Evolutionary conservation across 2,329 filamentous ascomycete species (phyloP), one percentile per base, ranked within the genome.

Genomic region (Xylaria sp.): DNA sequence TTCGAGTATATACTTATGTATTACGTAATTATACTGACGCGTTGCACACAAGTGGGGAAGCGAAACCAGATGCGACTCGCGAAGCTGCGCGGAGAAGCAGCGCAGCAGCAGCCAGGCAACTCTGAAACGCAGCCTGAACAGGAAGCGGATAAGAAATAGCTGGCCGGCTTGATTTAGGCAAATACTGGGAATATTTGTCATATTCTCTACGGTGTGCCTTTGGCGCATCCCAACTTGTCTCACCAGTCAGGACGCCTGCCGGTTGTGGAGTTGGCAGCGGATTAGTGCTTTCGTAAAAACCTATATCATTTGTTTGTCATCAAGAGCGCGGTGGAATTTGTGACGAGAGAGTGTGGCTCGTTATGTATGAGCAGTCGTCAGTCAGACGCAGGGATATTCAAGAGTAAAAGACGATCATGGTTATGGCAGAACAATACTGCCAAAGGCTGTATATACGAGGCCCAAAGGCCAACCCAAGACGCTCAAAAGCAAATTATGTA

Each of bases 41-140:
- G 8, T 18, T 84, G 83, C 79, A 89, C 55, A 81, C 93, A 57
- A 36, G 76, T 94, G 73, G 88, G 88, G 10, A 91, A 88, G 84
- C 83, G 92, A 77, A 94, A 94, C 77, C 85, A 90, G 81, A 73
- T 85, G 75, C 82, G 92, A 15, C 77, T 91, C 72, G 88, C 86
- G 49, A 70, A 77, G 61, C 74, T 80, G 59, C 74, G 71, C n/a
- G 71, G 69, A 56, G 69, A 57, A 10, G 33, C 33, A 36, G 33
- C 33, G 33, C 33, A 36, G 33, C 33, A 36, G 52, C 66, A 64
- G 57, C 12, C 49, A 31, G 55, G 41, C 12, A 71, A 63, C 62
- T 59, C 66, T 52, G 61, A 55, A 57, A 66, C 67, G 39, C 55
- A 41, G 39, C n/a, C 39, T 33, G 56, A 49, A 28, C 39, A 67